Percentiles rank a stretch among this genome's conserved stretches.
Evolutionary conservation across 495 filamentous ascomycete genomes (phyloP).

Genomic region (Lasiosphaeriaceae sp.): DNA sequence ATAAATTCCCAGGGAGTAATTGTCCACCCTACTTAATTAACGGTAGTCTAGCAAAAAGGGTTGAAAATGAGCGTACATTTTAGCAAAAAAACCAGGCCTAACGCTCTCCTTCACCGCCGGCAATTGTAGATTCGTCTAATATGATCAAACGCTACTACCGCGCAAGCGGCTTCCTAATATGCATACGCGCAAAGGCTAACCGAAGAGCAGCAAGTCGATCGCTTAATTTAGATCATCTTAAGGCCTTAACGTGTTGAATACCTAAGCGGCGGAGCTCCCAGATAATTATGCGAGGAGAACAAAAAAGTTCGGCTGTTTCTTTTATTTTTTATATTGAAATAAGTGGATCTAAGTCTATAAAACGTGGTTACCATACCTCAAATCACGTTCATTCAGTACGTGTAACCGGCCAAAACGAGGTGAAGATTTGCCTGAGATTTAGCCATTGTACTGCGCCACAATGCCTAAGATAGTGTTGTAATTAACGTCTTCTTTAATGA

Average conservation of each 20-base stretch:
- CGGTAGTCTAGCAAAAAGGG: not conserved
- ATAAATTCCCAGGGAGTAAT: not conserved
- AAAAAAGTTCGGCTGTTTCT: not conserved
- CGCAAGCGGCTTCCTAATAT: not conserved
- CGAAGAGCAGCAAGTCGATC: not conserved
- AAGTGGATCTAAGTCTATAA: too few species aligned
- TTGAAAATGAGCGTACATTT: not conserved
- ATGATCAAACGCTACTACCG: slow-evolving; percentile 4
- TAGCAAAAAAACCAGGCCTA: slow-evolving; percentile 1
- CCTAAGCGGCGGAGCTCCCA: slow-evolving; percentile 1
- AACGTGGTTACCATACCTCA: too few species aligned
- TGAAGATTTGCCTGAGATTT: too few species aligned
- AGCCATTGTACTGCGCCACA: too few species aligned
- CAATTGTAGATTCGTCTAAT: slow-evolving; percentile 4
- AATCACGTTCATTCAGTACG: too few species aligned
- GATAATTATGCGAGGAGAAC: not conserved
- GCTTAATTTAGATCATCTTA: slow-evolving; percentile 1
- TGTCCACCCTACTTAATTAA: slow-evolving; percentile 1
- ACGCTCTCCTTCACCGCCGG: slow-evolving; percentile 1
- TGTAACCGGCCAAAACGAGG: too few species aligned
- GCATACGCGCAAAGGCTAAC: not conserved
- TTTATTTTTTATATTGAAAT: too few species aligned
- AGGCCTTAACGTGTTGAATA: not conserved
- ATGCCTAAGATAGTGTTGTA: too few species aligned
- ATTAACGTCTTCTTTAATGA: too few species aligned